These are phyloP conservation scores for Solanum arcanum DNA, from an alignment of 257 asterid species.

Conservation along the genomic window DNA sequence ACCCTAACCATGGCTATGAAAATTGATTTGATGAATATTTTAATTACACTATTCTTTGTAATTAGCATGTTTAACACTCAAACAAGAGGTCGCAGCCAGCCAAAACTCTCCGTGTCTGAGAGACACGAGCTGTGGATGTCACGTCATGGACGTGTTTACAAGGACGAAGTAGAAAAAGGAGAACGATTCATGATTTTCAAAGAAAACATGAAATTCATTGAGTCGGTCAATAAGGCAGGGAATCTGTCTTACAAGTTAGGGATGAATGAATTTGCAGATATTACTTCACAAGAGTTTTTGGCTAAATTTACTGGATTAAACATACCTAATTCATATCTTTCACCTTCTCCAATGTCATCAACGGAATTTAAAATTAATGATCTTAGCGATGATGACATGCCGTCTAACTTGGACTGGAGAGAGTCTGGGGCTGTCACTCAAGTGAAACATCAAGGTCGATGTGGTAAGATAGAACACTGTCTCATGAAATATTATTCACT, in stretches of 20 bases:
- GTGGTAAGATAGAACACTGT: constrained; percentile 3
- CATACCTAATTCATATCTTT: neutral
- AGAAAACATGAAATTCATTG: constrained; percentile 19
- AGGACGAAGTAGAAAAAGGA: constrained; percentile 14
- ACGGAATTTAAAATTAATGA: neutral
- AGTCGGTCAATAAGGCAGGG: constrained; percentile 18
- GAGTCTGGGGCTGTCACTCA: constrained; percentile 13
- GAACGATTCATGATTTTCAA: constrained; percentile 23
- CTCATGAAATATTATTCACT: neutral
- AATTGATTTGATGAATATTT: neutral
- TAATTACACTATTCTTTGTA: neutral
- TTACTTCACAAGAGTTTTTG: constrained; percentile 21
- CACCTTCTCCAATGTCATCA: neutral
- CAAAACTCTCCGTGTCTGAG: neutral
- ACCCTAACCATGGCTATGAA: neutral
- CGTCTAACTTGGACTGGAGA: constrained; percentile 8
- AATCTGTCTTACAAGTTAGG: constrained; percentile 16
- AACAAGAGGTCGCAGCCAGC: neutral
- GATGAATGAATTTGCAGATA: constrained; percentile 30
- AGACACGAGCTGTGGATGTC: constrained; percentile 25
- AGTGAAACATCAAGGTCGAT: constrained; percentile 2
- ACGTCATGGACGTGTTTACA: constrained; percentile 13
- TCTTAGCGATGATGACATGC: neutral
- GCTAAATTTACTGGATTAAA: constrained; percentile 4
- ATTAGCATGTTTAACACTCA: neutral